Evolutionary conservation across 352 stramenopile species (phyloP).

Genomic region (Phytopythium delawarense): DNA sequence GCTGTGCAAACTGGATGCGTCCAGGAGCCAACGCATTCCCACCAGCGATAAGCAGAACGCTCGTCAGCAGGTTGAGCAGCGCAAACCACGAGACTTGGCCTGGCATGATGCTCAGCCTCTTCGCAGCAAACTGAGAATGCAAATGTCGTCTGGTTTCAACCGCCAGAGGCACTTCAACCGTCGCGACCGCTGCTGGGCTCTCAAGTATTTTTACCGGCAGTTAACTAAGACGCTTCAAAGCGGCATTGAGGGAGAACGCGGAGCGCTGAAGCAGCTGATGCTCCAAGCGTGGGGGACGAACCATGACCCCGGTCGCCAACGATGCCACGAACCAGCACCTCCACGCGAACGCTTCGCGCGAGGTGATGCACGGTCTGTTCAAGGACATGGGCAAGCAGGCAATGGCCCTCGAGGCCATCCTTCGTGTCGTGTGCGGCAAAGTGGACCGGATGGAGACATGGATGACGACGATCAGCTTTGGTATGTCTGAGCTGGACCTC

Average conservation of each 20-base stretch:
- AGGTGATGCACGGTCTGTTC: constrained; percentile 71
- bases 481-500: constrained; percentile 71
- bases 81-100: not conserved
- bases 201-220: not conserved
- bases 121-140: not conserved
- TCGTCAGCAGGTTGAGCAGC: not conserved
- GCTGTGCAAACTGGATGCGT: constrained; percentile 55
- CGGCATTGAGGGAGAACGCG: not conserved
- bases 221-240: not conserved
- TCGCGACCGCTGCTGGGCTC: not conserved
- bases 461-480: constrained; percentile 68
- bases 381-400: constrained; percentile 68
- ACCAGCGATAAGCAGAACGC: not conserved
- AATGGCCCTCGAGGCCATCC: constrained; percentile 69
- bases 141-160: not conserved
- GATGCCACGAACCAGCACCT: not conserved
- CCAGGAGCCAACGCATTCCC: constrained; percentile 12
- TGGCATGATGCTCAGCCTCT: not conserved
- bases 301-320: not conserved
- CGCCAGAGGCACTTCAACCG: not conserved
- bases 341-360: constrained; percentile 23
- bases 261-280: not conserved
- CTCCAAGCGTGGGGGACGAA: not conserved
- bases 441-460: constrained; percentile 73
- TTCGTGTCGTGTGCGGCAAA: constrained; percentile 63